Evolutionary conservation across 371 early-diverging fungal species (phyloP).

Genomic region (Mucor piriformis): DNA sequence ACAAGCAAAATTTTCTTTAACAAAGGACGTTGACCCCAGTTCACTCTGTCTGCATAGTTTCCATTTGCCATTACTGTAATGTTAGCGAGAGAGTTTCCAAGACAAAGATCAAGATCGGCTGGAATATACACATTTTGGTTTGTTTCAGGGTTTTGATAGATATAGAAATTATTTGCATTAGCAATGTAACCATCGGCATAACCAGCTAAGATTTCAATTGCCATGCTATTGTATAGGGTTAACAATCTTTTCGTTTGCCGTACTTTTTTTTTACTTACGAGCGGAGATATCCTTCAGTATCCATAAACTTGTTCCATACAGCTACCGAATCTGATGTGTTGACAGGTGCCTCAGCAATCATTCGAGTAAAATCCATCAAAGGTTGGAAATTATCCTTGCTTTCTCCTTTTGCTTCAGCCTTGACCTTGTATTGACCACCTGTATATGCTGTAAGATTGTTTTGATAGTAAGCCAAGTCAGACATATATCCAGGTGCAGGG

Average conservation of each 20-base stretch:
- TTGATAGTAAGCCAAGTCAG: slow-evolving; percentile 19
- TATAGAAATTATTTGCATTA: slow-evolving; percentile 16
- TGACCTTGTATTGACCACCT: slow-evolving; percentile 24
- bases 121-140: slow-evolving; percentile 25
- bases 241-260: too few relatives aligned
- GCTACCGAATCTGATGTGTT: slow-evolving; percentile 6
- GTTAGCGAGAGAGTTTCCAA: slow-evolving; percentile 23
- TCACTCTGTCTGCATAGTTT: slow-evolving; percentile 30
- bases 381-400: neutral
- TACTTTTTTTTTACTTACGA: slow-evolving; percentile 10
- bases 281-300: slow-evolving; percentile 19
- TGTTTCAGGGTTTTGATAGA: slow-evolving; percentile 12
- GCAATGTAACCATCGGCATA: slow-evolving; percentile 24
- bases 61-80: slow-evolving; percentile 17
- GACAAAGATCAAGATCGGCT: slow-evolving; percentile 30
- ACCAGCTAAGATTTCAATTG: slow-evolving; percentile 13
- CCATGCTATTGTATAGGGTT: slow-evolving; percentile 3
- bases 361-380: slow-evolving; percentile 27
- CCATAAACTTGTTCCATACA: slow-evolving; percentile 18
- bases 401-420: slow-evolving; percentile 8
- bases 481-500: neutral
- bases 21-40: slow-evolving; percentile 22
- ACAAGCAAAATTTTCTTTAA: slow-evolving; percentile 11
- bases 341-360: slow-evolving; percentile 4
- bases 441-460: slow-evolving; percentile 10